These are phyloP conservation scores for Trametes sanguinea DNA, from an alignment of 768 basidiomycete genomes.

Conservation along the genomic window DNA sequence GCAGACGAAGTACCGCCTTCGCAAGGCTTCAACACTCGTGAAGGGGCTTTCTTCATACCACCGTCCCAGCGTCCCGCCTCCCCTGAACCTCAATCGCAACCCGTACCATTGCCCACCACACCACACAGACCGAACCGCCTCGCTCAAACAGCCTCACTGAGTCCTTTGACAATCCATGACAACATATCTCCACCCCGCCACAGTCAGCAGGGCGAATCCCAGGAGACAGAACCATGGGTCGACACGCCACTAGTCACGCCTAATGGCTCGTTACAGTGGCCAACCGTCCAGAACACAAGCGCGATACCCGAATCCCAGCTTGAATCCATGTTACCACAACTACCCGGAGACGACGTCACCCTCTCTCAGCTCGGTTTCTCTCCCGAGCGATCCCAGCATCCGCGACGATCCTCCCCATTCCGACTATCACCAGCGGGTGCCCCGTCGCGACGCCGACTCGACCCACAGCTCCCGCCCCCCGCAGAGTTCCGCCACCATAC, in stretches of 20 bases:
- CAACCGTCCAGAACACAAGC: slow-evolving; percentile 33
- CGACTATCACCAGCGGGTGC: slow-evolving; percentile 2
- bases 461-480: slow-evolving; percentile 11
- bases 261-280: slow-evolving; percentile 54
- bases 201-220: slow-evolving; percentile 34
- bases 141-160: background rate
- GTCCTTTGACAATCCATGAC: slow-evolving; percentile 4
- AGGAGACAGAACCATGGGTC: slow-evolving; percentile 48
- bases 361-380: slow-evolving; percentile 42
- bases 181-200: slow-evolving; percentile 5
- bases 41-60: slow-evolving; percentile 5
- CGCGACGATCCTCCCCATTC: background rate
- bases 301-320: slow-evolving; percentile 41
- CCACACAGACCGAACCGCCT: slow-evolving; percentile 7
- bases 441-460: slow-evolving; percentile 8
- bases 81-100: background rate
- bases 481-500: slow-evolving; percentile 6
- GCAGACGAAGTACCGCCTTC: slow-evolving; percentile 24
- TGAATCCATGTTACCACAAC: slow-evolving; percentile 30
- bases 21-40: slow-evolving; percentile 17
- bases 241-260: slow-evolving; percentile 58
- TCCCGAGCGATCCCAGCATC: slow-evolving; percentile 20
- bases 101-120: slow-evolving; percentile 2
- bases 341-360: slow-evolving; percentile 38
- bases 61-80: slow-evolving; percentile 10